Conservation (phyloP, 2,329 filamentous ascomycete species). For the Phialophora expanda region DNA sequence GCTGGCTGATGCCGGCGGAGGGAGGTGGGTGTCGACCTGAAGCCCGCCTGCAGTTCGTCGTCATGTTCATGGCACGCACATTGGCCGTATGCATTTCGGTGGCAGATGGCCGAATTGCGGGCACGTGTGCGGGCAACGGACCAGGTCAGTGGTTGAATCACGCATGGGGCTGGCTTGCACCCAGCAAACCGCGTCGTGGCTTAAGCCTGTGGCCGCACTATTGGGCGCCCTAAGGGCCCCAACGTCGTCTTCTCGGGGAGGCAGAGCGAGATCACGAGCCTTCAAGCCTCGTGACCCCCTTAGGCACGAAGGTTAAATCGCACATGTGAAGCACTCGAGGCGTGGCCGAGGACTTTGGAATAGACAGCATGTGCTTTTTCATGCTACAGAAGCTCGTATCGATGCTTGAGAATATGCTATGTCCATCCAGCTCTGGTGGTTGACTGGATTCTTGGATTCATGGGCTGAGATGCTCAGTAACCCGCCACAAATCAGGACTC, state of each 20-base stretch:
- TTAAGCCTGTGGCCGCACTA: not conserved
- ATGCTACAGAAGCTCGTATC: not conserved
- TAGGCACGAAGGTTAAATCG: not conserved
- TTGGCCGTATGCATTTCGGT: constrained; percentile 22
- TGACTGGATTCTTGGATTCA: not conserved
- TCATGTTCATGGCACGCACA: constrained; percentile 14
- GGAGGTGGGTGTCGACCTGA: constrained; percentile 9
- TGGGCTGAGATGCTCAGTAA: not conserved
- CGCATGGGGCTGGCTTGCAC: not conserved
- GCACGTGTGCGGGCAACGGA: not conserved
- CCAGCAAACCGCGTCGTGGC: not conserved
- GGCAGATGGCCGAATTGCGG: constrained; percentile 6
- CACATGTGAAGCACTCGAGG: not conserved
- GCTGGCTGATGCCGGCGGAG: constrained; percentile 18
- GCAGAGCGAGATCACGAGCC: not conserved
- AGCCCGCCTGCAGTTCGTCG: constrained; percentile 14
- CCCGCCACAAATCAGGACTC: not conserved
- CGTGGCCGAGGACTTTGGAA: not conserved
- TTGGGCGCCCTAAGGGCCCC: not conserved
- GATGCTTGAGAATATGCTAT: constrained; percentile 4
- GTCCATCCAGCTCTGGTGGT: not conserved
- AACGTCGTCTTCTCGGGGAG: not conserved
- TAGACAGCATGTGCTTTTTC: not conserved
- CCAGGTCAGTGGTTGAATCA: constrained; percentile 4
- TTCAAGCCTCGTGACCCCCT: not conserved